Evolutionary conservation across 1,284 basidiomycete genomes (phyloP).

Genomic region (Gomphus bonarii): DNA sequence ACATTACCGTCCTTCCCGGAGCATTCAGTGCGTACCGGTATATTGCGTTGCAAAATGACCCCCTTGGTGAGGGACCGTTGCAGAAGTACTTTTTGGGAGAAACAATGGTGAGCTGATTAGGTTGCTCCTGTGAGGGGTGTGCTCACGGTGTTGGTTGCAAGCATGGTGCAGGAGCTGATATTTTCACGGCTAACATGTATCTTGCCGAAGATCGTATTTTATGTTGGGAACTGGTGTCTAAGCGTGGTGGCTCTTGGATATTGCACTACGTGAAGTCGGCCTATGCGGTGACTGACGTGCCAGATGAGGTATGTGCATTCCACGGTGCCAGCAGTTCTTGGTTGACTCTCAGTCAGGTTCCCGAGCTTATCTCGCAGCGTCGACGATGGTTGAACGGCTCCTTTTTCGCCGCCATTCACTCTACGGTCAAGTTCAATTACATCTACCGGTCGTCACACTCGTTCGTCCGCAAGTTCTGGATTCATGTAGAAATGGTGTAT

Average conservation of each 20-base stretch:
- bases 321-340: background rate
- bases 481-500: constrained; percentile 91
- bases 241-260: constrained; percentile 79
- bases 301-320: constrained; percentile 53
- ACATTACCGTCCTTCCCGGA: constrained; percentile 88
- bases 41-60: constrained; percentile 84
- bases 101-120: constrained; percentile 50
- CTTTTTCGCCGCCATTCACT: constrained; percentile 92
- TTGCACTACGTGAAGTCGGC: constrained; percentile 92
- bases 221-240: constrained; percentile 91
- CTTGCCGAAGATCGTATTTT: constrained; percentile 87
- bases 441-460: constrained; percentile 85
- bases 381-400: constrained; percentile 96
- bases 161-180: constrained; percentile 81
- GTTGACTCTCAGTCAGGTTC: constrained; percentile 35
- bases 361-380: constrained; percentile 87
- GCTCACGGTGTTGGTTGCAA: constrained; percentile 14
- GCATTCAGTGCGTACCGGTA: constrained; percentile 91
- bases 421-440: constrained; percentile 84
- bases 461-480: constrained; percentile 82
- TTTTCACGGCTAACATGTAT: constrained; percentile 94
- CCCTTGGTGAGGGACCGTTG: constrained; percentile 74
- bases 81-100: constrained; percentile 94
- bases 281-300: constrained; percentile 86
- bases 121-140: background rate